Conservation (phyloP, 2,329 filamentous ascomycete genomes). For the Cryphonectria naterciae region DNA sequence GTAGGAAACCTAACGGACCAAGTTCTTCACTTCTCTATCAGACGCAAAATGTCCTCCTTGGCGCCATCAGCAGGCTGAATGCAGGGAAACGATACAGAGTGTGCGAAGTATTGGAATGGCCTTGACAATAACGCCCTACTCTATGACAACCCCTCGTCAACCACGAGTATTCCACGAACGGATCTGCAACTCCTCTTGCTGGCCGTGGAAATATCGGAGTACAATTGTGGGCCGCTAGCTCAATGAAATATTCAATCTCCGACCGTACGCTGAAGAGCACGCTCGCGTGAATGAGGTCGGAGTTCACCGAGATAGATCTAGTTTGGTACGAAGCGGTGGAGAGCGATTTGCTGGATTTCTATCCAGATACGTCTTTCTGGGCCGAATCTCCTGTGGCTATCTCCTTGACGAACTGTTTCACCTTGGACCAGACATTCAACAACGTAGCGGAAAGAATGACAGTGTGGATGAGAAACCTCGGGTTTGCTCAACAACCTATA, state of each 20-base stretch:
- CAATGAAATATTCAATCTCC: not conserved
- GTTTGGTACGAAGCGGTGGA: not conserved
- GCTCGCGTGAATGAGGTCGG: not conserved
- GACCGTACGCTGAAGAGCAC: constrained; percentile 1
- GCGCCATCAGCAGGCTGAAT: not conserved
- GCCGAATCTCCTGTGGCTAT: not conserved
- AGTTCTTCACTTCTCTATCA: not conserved
- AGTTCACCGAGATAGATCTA: not conserved
- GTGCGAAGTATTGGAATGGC: not conserved
- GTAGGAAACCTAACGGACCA: not conserved
- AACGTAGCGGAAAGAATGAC: not conserved
- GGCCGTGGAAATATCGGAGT: not conserved
- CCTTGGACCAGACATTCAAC: not conserved
- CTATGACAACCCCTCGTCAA: not conserved
- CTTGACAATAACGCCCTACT: not conserved
- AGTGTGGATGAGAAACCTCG: not conserved
- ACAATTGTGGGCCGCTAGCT: not conserved
- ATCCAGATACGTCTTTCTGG: not conserved
- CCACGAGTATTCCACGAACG: not conserved
- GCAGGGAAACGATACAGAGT: not conserved
- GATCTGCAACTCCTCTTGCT: not conserved
- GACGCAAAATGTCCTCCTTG: not conserved
- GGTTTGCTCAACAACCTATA: not conserved
- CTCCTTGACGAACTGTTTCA: not conserved
- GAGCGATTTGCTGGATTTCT: not conserved